phyloP scores from a whole-genome alignment of 306 rosid species.

The Rosa persica region DNA sequence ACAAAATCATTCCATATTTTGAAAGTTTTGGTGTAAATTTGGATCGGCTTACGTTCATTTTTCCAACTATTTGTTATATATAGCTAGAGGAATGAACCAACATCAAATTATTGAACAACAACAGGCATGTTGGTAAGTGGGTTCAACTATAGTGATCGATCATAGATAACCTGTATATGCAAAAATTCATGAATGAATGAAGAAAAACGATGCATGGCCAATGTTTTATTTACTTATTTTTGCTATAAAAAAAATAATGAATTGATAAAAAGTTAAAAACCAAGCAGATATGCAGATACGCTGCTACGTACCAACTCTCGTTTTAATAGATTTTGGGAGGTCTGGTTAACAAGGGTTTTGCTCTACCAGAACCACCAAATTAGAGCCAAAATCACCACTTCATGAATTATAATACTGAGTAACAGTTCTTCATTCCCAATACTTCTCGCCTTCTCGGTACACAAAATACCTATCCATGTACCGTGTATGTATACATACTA shows the following conservation, averaged over 20 bases:
- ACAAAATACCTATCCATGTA: background rate
- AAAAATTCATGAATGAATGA: background rate
- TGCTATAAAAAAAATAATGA: background rate
- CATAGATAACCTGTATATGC: background rate
- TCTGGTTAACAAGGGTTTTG: slow-evolving; percentile 25
- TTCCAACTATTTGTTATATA: background rate
- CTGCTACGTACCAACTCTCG: background rate
- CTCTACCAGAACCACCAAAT: slow-evolving; percentile 41
- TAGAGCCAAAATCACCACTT: background rate
- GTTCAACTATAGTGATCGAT: background rate
- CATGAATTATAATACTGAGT: background rate
- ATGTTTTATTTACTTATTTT: background rate
- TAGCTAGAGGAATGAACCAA: background rate
- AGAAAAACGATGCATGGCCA: background rate
- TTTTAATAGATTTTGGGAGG: background rate
- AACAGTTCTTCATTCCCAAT: background rate
- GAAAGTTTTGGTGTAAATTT: background rate
- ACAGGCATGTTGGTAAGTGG: background rate
- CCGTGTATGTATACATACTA: background rate
- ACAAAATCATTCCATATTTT: background rate
- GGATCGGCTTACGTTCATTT: background rate
- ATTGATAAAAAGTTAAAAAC: background rate
- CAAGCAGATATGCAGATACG: background rate
- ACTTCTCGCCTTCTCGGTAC: background rate
- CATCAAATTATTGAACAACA: background rate